Evolutionary conservation across 306 rosid species (phyloP), one percentile per base, ranked within the genome.

Genomic region (Cicer cuneatum): DNA sequence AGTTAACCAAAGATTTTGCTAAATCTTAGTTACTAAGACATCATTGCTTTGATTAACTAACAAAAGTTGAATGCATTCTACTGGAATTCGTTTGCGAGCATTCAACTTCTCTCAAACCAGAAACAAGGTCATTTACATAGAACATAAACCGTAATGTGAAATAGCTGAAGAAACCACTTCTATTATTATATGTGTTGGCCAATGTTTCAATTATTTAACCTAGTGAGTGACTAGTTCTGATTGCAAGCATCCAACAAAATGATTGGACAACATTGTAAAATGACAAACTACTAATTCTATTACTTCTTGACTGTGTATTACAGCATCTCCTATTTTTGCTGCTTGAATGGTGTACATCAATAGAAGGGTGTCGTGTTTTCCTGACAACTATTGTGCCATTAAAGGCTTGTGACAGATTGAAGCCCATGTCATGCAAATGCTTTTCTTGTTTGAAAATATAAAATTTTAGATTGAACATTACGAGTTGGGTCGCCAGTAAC

Each of bases 401-500:
- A 12, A 72, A 49, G 49, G 80, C 10, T 6, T n/a, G 14, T 33
- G 45, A 58, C 5, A 47, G 4, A 69, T 35, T 9, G 29, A 53
- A 51, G 11, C 59, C 53, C 45, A 39, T 19, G 47, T 56, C 6
- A 35, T 11, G 73, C 62, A 60, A 21, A 52, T 41, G 81, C 81
- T 53, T 40, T 70, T 71, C 42, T 66, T 77, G 72, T 48, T 41
- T 53, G 41, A 19, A 61, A 65, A 66, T 7, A 56, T 16, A 40
- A 40, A 66, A 63, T 47, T 64, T 12, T 45, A 43, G 73, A 57
- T 54, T 82, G 74, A 80, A 80, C 47, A 72, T 12, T 66, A 66
- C 24, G 69, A 56, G 10, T 71, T 74, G 7, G 98, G 97, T 72
- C 96, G 66, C 98, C 96, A 90, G 10, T 54, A 58, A 10, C 98